Evolutionary conservation across 352 stramenopile species (phyloP).

Genomic region (Globisporangium alternatum): DNA sequence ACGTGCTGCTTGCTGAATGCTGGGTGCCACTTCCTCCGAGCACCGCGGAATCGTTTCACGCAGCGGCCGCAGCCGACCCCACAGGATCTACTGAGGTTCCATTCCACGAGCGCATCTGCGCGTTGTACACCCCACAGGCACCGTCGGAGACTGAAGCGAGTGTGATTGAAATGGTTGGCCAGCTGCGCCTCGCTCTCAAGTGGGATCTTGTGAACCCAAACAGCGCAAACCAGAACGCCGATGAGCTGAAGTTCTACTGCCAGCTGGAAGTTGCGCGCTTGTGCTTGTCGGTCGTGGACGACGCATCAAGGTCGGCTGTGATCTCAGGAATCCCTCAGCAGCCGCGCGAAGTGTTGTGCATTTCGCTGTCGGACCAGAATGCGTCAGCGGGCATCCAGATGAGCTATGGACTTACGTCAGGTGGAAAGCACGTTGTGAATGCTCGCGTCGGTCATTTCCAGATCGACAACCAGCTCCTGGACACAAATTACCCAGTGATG

Average conservation of each 20-base stretch:
- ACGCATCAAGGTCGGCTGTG: slow-evolving; percentile 37
- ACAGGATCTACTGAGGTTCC: slow-evolving; percentile 30
- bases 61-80: slow-evolving; percentile 11
- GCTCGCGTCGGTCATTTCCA: slow-evolving; percentile 75
- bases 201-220: slow-evolving; percentile 74
- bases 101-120: slow-evolving; percentile 65
- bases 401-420: slow-evolving; percentile 66
- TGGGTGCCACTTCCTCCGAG: slow-evolving; percentile 69
- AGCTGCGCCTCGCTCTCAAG: slow-evolving; percentile 71
- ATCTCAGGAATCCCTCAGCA: slow-evolving; percentile 30
- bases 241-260: slow-evolving; percentile 59
- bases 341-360: slow-evolving; percentile 66
- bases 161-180: slow-evolving; percentile 62
- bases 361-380: slow-evolving; percentile 69
- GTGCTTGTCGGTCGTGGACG: slow-evolving; percentile 74
- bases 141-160: slow-evolving; percentile 17
- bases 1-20: slow-evolving; percentile 71
- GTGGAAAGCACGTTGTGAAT: slow-evolving; percentile 77
- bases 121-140: slow-evolving; percentile 53
- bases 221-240: slow-evolving; percentile 31
- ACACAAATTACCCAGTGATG: slow-evolving; percentile 83
- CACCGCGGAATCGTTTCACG: slow-evolving; percentile 17
- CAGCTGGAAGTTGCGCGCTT: slow-evolving; percentile 75
- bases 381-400: slow-evolving; percentile 72
- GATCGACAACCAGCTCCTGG: slow-evolving; percentile 82